These are phyloP conservation scores for Polysphondylium violaceum DNA, from an alignment of 78 protist genomes.

Conservation along the genomic window DNA sequence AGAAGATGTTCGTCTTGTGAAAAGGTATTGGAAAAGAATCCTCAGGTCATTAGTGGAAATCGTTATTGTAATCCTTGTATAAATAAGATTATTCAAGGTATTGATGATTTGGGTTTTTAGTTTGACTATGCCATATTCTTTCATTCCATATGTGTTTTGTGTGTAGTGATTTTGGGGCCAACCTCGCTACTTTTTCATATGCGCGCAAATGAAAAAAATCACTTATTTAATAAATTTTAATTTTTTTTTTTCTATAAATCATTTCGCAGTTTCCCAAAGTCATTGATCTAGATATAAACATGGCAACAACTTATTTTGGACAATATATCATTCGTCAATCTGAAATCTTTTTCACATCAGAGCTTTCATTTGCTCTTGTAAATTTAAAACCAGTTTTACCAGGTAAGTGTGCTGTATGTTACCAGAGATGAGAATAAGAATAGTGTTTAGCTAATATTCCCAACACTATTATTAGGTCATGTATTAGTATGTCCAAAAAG, in stretches of 20 bases:
- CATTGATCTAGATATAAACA: not conserved
- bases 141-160: too few relatives aligned
- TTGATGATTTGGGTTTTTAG: conserved; percentile 63
- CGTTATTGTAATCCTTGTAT: conserved; percentile 49
- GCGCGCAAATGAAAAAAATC: too few relatives aligned
- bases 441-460: not conserved
- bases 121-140: too few relatives aligned
- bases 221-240: too few relatives aligned
- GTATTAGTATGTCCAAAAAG: conserved; percentile 79
- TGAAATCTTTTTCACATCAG: conserved; percentile 50
- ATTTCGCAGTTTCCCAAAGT: too few relatives aligned
- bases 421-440: not conserved
- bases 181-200: too few relatives aligned
- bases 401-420: conserved; percentile 41
- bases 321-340: conserved; percentile 42
- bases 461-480: conserved; percentile 25
- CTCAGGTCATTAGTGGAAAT: conserved; percentile 40
- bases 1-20: conserved; percentile 63
- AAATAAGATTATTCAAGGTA: conserved; percentile 26
- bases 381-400: conserved; percentile 84
- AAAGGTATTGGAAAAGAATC: conserved; percentile 22
- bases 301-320: conserved; percentile 36
- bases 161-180: too few relatives aligned
- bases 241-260: too few relatives aligned
- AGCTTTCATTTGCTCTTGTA: conserved; percentile 54